Conservation (phyloP, 2,329 filamentous ascomycete genomes). For the Fusarium praegraminearum region DNA sequence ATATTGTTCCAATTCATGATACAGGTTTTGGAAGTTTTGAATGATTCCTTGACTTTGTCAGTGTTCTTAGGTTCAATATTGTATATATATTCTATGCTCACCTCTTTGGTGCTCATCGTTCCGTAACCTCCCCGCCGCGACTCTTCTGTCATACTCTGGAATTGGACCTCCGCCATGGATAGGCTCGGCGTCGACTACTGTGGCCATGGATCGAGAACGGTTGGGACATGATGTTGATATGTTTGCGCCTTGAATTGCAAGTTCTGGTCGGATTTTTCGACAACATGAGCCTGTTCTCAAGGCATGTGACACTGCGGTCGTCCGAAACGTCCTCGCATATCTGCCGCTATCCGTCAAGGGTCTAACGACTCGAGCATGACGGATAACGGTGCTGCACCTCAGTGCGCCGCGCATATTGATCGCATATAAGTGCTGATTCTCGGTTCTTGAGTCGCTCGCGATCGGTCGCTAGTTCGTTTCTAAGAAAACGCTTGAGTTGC, state of each 20-base stretch:
- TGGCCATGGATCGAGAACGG: constrained; percentile 47
- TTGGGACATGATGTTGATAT: constrained; percentile 21
- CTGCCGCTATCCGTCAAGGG: constrained; percentile 29
- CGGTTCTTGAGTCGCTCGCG: not conserved
- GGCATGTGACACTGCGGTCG: constrained; percentile 33
- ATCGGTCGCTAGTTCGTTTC: constrained; percentile 24
- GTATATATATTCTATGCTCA: constrained; percentile 53
- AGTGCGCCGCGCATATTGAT: constrained; percentile 38
- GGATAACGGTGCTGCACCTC: constrained; percentile 36
- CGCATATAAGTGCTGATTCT: constrained; percentile 13
- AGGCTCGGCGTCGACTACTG: constrained; percentile 43
- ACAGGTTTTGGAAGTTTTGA: constrained; percentile 86
- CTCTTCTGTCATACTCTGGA: constrained; percentile 87
- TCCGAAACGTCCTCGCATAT: constrained; percentile 42
- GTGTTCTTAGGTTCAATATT: not conserved
- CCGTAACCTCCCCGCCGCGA: constrained; percentile 77
- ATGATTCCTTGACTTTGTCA: constrained; percentile 75
- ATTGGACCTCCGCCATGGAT: constrained; percentile 74
- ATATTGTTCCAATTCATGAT: constrained; percentile 84
- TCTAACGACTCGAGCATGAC: constrained; percentile 28
- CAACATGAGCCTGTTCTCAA: constrained; percentile 12
- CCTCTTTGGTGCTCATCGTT: constrained; percentile 94
- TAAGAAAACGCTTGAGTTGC: constrained; percentile 2
- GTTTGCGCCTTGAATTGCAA: constrained; percentile 5
- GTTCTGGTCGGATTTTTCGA: constrained; percentile 13